Evolutionary conservation across 2,329 filamentous ascomycete species (phyloP), one percentile per base, ranked within the genome.

Genomic region (Colletotrichum sp.): DNA sequence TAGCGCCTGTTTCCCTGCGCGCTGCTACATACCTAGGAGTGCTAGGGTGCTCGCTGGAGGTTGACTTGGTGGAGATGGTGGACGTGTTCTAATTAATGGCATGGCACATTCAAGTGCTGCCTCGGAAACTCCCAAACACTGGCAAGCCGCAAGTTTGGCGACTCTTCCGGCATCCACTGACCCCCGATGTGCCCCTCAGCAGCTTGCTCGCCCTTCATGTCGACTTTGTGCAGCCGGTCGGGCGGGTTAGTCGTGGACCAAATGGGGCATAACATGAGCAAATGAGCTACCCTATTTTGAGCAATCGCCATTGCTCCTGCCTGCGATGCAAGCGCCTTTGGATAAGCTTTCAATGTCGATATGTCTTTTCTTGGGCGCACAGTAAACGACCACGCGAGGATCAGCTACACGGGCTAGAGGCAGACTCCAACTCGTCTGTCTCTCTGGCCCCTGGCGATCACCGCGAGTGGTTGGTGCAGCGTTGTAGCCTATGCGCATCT

Each of bases 371-470:
- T 49, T 34, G 30, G 32, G 61, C 19, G 62, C 49, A 67, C 44
- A 32, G 52, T 59, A 8, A 5, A 59, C 27, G 16, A 59, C 27
- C 19, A 29, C 27, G 52, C n/a, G 59, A n/a, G 29, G 59, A 36
- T 36, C 49, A 62, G 19, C 29, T 39, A 61, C 29, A 15, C 25
- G 30, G 55, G 36, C 49, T 34, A 34, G 68, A 72, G 68, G 52
- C 62, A 36, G 61, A 62, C 19, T 62, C 12, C 29, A 52, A 66
- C 15, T 66, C 36, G 30, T 52, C 36, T 52, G 30, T 36, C 36
- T 52, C 29, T 52, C 36, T 63, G 19, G 19, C 69, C 62, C 72
- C 72, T 74, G 72, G 65, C 67, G 72, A 74, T 71, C 67, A 65
- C n/a, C 27, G 27, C 52, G 15, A 63, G 34, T 25, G 22, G 36